A percentile compares a stretch with the other conserved stretches of the same genome.
Evolutionary conservation across 148 eudicot genomes (phyloP).

Genomic region (Bassia scoparia): DNA sequence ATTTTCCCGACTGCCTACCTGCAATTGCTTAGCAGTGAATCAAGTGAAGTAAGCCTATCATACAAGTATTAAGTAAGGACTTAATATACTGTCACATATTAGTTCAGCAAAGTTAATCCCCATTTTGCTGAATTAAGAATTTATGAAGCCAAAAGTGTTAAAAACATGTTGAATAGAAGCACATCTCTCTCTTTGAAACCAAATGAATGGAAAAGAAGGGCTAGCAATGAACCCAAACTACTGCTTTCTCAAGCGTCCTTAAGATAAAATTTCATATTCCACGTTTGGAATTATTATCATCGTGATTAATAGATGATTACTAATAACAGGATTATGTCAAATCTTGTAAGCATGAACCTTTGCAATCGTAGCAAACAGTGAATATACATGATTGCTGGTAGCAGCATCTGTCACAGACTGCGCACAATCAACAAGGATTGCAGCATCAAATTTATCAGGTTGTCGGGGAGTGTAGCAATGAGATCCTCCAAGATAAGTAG

Average conservation of each 20-base stretch:
- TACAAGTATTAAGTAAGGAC: no score
- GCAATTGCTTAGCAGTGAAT: constrained; percentile 52
- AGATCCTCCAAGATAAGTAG: constrained; percentile 78
- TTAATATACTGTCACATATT: constrained; percentile 69
- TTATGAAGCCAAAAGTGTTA: constrained; percentile 32
- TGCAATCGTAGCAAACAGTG: constrained; percentile 64
- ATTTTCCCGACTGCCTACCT: constrained; percentile 29
- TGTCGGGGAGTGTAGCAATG: constrained; percentile 37
- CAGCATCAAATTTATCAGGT: constrained; percentile 43
- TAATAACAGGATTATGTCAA: constrained; percentile 48
- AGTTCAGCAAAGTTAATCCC: constrained; percentile 70
- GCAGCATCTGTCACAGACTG: constrained; percentile 53
- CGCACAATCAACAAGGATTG: constrained; percentile 67
- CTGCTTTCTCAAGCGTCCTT: constrained; percentile 63
- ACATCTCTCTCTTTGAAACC: constrained; percentile 37
- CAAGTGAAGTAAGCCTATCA: constrained; percentile 82
- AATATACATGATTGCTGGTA: constrained; percentile 74
- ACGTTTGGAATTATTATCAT: constrained; percentile 66
- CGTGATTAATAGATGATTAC: constrained; percentile 70
- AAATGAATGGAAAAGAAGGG: constrained; percentile 72
- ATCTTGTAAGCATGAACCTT: constrained; percentile 57
- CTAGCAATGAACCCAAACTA: constrained; percentile 69
- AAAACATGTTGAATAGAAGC: constrained; percentile 26
- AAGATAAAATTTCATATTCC: constrained; percentile 80
- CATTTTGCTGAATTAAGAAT: constrained; percentile 45